Percentiles rank a stretch among this genome's conserved stretches.
These are phyloP conservation scores for Curvularia lunata DNA, from an alignment of 2,329 filamentous ascomycete species.

Conservation along the genomic window DNA sequence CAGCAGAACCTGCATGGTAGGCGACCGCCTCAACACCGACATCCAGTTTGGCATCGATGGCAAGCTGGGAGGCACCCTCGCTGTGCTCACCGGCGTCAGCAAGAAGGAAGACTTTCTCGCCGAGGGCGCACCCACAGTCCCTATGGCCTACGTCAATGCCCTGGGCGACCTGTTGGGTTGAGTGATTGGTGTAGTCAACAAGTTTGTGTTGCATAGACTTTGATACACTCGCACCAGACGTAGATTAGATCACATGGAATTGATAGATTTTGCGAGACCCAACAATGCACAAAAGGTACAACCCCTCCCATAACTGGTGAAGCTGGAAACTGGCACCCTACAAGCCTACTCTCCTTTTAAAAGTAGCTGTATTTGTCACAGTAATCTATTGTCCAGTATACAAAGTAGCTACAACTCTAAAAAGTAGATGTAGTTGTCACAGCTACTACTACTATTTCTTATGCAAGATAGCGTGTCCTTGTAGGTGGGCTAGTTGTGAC, in stretches of 20 bases:
- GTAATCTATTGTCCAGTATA: too few species aligned
- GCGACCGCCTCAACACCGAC: conserved; percentile 91
- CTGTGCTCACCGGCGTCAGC: conserved; percentile 87
- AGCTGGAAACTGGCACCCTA: too few species aligned
- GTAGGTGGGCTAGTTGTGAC: too few species aligned
- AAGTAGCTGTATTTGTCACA: too few species aligned
- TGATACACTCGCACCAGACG: too few species aligned
- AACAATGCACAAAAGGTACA: neutral
- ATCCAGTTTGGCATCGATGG: conserved; percentile 95
- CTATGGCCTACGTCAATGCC: conserved; percentile 82
- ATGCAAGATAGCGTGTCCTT: too few species aligned
- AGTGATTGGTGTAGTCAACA: neutral
- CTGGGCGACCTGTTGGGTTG: conserved; percentile 72
- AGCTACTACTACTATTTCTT: too few species aligned
- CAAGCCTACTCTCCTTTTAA: too few species aligned
- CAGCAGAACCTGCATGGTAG: conserved; percentile 89
- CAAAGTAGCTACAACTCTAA: too few species aligned
- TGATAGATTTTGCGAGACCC: neutral
- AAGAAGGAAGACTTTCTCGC: conserved; percentile 84
- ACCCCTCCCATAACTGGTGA: too few species aligned
- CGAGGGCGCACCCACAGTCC: conserved; percentile 70
- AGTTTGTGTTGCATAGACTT: too few species aligned
- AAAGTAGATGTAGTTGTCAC: too few species aligned
- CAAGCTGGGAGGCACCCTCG: conserved; percentile 85
- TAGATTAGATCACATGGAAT: conserved; percentile 4